These are phyloP conservation scores for Cladophialophora carrionii DNA, from an alignment of 2,329 filamentous ascomycete genomes.

Conservation along the genomic window DNA sequence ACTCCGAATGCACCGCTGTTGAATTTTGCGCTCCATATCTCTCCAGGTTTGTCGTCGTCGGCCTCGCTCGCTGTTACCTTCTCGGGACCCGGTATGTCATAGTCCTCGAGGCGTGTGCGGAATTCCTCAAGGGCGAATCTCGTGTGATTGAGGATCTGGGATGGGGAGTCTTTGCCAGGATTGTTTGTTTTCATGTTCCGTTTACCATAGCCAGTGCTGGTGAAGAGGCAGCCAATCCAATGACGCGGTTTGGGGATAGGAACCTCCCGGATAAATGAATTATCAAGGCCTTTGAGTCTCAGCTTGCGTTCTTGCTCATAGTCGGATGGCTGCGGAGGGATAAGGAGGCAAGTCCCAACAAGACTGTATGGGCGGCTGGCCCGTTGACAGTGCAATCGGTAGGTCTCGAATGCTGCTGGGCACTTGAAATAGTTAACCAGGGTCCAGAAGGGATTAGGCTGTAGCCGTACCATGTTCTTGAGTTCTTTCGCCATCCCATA, in stretches of 20 bases:
- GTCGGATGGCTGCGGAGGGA: constrained; percentile 53
- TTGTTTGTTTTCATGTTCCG: constrained; percentile 41
- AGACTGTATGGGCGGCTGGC: constrained; percentile 30
- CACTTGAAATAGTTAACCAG: constrained; percentile 45
- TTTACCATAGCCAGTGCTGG: constrained; percentile 55
- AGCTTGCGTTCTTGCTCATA: constrained; percentile 26
- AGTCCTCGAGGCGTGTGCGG: constrained; percentile 47
- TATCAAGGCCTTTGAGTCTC: constrained; percentile 6
- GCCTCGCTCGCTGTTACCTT: constrained; percentile 14
- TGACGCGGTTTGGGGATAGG: constrained; percentile 44
- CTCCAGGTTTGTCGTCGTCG: constrained; percentile 37
- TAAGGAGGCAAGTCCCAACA: constrained; percentile 56
- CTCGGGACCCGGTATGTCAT: constrained; percentile 33
- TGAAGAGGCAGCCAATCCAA: constrained; percentile 65
- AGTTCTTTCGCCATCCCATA: constrained; percentile 61
- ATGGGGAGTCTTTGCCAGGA: constrained; percentile 44
- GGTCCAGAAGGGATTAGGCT: not conserved
- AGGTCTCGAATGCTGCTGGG: constrained; percentile 55
- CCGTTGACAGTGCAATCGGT: constrained; percentile 53
- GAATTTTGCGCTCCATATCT: constrained; percentile 58
- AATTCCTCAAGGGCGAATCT: constrained; percentile 54
- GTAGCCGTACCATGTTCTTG: constrained; percentile 43
- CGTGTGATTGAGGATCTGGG: constrained; percentile 56
- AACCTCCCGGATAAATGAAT: constrained; percentile 2
- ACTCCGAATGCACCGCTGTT: constrained; percentile 63